phyloP scores from a whole-genome alignment of 2,329 filamentous ascomycete genomes.

The Penicillium nordicum region DNA sequence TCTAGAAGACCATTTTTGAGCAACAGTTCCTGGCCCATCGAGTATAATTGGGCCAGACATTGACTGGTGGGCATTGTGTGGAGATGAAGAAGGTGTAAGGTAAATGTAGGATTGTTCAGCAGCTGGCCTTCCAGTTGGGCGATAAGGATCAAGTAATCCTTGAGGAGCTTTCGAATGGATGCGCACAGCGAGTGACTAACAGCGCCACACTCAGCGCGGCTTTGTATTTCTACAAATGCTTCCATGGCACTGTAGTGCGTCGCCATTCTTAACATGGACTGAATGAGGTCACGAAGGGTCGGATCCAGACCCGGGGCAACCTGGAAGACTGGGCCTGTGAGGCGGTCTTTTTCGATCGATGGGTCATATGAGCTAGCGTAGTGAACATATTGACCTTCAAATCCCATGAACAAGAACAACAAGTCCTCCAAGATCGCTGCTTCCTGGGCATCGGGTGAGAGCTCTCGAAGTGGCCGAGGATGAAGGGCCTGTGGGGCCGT shows the following conservation, averaged over 20 bases:
- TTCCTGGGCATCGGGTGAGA: conserved; percentile 80
- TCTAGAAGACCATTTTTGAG: conserved; percentile 85
- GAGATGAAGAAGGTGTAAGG: conserved; percentile 86
- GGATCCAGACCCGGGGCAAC: conserved; percentile 83
- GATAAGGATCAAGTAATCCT: conserved; percentile 89
- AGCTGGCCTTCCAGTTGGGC: conserved; percentile 93
- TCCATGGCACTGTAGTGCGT: conserved; percentile 90
- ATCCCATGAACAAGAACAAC: conserved; percentile 95
- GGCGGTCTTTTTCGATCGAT: conserved; percentile 75
- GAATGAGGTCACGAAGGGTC: conserved; percentile 80
- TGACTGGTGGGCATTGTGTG: conserved; percentile 87
- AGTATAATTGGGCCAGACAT: conserved; percentile 87
- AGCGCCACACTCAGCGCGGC: conserved; percentile 84
- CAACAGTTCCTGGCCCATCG: conserved; percentile 79
- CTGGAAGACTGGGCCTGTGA: conserved; percentile 77
- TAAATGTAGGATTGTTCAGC: conserved; percentile 83
- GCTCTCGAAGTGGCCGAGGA: conserved; percentile 63
- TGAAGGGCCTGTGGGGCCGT: conserved; percentile 67
- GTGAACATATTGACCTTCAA: conserved; percentile 94
- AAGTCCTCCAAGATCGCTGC: conserved; percentile 83
- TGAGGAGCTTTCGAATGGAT: conserved; percentile 84
- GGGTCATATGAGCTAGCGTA: conserved; percentile 82
- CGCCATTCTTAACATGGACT: conserved; percentile 88
- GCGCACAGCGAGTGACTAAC: conserved; percentile 96
- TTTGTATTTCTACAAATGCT: conserved; percentile 90